These are phyloP conservation scores for Cymbopogon flexuosus DNA, from an alignment of 202 grass and related monocot species.

Conservation along the genomic window DNA sequence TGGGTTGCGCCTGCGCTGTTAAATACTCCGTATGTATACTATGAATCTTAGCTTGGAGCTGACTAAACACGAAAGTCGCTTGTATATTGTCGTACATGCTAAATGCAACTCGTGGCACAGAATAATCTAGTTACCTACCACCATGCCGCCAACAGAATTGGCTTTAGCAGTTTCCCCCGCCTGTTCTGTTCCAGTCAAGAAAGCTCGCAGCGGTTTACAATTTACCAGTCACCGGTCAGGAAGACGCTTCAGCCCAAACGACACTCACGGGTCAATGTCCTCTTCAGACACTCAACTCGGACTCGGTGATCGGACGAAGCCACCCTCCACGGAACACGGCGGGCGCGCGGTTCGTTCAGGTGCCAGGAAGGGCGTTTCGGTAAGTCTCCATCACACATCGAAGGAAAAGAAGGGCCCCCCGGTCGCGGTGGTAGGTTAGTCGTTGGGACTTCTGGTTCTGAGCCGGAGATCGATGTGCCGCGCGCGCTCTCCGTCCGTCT, in stretches of 20 bases:
- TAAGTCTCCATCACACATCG: no score
- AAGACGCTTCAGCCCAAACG: neutral
- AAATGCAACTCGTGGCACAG: neutral
- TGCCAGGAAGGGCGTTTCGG: no score
- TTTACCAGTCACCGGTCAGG: neutral
- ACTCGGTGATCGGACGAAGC: neutral
- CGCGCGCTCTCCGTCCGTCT: neutral
- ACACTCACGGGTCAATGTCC: neutral
- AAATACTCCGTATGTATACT: no score
- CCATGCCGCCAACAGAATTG: neutral
- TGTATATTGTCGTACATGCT: neutral
- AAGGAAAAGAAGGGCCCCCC: neutral
- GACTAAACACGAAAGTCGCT: neutral
- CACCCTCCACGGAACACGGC: no score
- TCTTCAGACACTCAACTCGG: no score
- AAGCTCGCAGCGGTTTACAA: neutral
- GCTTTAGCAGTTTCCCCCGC: neutral
- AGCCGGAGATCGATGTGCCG: no score
- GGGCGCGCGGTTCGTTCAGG: no score
- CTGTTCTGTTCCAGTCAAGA: neutral
- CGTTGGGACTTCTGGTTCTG: neutral
- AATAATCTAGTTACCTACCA: neutral
- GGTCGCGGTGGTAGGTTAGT: neutral
- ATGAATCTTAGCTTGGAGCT: no score
- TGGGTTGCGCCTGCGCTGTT: no score